Percentiles rank a stretch among this genome's conserved stretches.
phyloP scores from a whole-genome alignment of 108 stramenopile genomes.

The Skeletonema costatum region DNA sequence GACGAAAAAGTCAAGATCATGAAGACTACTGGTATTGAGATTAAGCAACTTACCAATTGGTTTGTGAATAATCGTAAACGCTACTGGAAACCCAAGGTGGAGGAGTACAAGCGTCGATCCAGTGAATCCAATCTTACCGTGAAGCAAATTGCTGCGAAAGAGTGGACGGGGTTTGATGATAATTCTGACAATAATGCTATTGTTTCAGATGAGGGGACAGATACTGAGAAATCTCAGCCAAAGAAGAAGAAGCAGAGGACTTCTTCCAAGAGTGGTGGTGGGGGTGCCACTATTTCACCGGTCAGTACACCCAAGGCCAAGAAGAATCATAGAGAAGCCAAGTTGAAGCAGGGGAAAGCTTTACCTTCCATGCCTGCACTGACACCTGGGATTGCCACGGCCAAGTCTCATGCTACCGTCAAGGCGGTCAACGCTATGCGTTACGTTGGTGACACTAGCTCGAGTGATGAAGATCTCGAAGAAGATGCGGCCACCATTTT shows the following conservation, averaged over 20 bases:
- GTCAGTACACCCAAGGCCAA: constrained; percentile 3
- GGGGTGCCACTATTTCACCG: background rate
- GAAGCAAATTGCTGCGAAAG: background rate
- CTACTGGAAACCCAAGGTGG: constrained; percentile 55
- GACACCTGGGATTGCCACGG: background rate
- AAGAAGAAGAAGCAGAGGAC: background rate
- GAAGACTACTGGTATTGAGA: constrained; percentile 43
- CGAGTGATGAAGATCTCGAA: background rate
- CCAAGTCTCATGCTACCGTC: background rate
- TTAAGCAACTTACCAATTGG: constrained; percentile 63
- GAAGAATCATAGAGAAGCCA: background rate
- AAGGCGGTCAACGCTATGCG: background rate
- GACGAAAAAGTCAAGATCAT: constrained; percentile 48
- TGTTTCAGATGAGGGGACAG: constrained; percentile 11
- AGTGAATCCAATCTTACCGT: background rate
- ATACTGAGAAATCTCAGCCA: background rate
- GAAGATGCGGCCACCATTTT: constrained; percentile 1
- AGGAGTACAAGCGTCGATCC: constrained; percentile 31
- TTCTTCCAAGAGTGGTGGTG: constrained; percentile 2
- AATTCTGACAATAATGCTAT: background rate
- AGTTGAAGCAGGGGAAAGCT: background rate
- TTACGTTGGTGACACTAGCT: background rate
- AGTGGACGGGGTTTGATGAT: background rate
- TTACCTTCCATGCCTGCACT: background rate
- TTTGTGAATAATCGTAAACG: constrained; percentile 61